Evolutionary conservation across 257 asterid species (phyloP), one percentile per base, ranked within the genome.

Genomic region (Solanum pinnatisectum): DNA sequence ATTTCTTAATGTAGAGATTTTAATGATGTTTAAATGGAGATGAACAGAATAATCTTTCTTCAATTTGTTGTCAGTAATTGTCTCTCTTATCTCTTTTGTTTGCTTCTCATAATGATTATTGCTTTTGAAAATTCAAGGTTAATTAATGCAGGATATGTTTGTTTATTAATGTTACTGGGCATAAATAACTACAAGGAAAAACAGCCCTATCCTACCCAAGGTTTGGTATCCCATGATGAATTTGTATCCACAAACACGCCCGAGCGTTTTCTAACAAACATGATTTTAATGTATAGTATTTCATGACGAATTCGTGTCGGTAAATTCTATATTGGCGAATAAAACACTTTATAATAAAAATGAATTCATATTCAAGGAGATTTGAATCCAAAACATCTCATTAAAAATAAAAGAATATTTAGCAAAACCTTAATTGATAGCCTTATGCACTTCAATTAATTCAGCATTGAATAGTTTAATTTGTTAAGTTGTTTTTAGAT

Each of bases 31-130:
- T 81, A 68, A 63, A 87, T 88, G 87, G 87, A 83, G 84, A 78
- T 85, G 90, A 89, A 90, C 89, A 88, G 87, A 89, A 91, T 84
- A 83, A 91, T 87, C 36, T 10, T 44, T 72, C 87, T 68, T 87
- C 86, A 68, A 42, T 77, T 32, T 83, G 72, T 12, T 85, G 60
- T 85, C 81, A 63, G 87, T 85, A 5, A 40, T 65, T 65, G 85
- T 33, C 40, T 4, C 52, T 78, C 20, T 11, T 12, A 18, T 56
- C 8, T 63, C 12, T 63, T 37, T 32, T 36, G 23, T 39, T 35
- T 67, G 10, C 7, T 63, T 65, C 77, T 65, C 60, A 13, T 27
- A n/a, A 63, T 30, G 20, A n/a, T 78, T 9, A 42, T 27, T 30
- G 10, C 22, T 82, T 49, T 82, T 82, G 20, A 44, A 15, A 49